A percentile compares a stretch with the other conserved stretches of the same genome.
phyloP scores from a whole-genome alignment of 805 yeast genomes.

The Kuraishia cidri region DNA sequence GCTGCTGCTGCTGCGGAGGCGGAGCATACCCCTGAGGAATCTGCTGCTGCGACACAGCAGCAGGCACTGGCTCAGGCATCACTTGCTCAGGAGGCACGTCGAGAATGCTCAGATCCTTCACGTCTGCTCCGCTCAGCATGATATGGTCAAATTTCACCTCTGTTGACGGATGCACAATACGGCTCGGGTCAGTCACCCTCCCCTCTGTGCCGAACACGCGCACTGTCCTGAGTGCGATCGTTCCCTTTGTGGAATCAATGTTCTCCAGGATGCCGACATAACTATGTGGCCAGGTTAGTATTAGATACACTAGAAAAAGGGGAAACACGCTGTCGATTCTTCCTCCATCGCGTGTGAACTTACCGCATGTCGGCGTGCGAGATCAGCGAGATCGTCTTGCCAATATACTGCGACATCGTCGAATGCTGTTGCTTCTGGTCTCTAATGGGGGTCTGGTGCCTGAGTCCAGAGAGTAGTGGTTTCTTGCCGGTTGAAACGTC shows the following conservation, averaged over 20 bases:
- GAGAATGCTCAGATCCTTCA: conserved; percentile 78
- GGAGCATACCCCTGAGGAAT: conserved; percentile 2
- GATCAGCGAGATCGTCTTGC: conserved; percentile 77
- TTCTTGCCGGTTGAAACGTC: too few relatives aligned
- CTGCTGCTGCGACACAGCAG: conserved; percentile 5
- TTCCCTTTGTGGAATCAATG: conserved; percentile 84
- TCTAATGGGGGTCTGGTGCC: conserved; percentile 1
- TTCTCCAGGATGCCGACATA: conserved; percentile 85
- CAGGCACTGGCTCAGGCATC: conserved; percentile 38
- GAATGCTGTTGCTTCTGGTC: conserved; percentile 2
- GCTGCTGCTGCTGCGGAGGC: conserved; percentile 7
- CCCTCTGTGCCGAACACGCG: conserved; percentile 91
- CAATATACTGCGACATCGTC: conserved; percentile 84
- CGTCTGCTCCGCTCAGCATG: conserved; percentile 86
- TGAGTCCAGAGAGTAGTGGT: too few relatives aligned
- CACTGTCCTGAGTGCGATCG: conserved; percentile 76
- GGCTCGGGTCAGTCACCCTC: conserved; percentile 57
- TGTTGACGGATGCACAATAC: conserved; percentile 66
- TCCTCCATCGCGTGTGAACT: too few relatives aligned
- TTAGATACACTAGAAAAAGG: conserved; percentile 5
- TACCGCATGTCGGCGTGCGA: conserved; percentile 66
- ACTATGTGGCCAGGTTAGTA: conserved; percentile 24
- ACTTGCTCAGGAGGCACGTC: conserved; percentile 63
- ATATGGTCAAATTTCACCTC: conserved; percentile 64
- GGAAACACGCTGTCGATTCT: conserved; percentile 10